A percentile compares a stretch with the other conserved stretches of the same genome.
These are phyloP conservation scores for Botrytis aclada DNA, from an alignment of 2,329 filamentous ascomycete genomes.

Conservation along the genomic window DNA sequence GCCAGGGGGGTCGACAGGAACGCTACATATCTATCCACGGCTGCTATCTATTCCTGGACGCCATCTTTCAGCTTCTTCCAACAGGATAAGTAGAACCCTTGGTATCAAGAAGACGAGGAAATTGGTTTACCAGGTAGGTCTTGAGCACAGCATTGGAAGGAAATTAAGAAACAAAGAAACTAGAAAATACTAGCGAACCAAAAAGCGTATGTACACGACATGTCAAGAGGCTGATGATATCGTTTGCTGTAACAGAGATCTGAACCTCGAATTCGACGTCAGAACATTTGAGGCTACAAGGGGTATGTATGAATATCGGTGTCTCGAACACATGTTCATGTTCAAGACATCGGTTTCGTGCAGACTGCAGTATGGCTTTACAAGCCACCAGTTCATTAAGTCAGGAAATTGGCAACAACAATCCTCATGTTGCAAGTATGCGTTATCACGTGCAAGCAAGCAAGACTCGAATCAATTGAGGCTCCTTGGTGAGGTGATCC, in stretches of 20 bases:
- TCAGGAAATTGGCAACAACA: neutral
- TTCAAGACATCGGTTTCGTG: constrained; percentile 8
- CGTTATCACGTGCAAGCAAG: constrained; percentile 3
- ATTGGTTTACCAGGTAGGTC: neutral
- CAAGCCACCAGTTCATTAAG: neutral
- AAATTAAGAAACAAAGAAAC: neutral
- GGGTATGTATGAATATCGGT: neutral
- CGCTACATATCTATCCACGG: neutral
- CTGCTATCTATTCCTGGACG: constrained; percentile 4
- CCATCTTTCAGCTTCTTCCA: constrained; percentile 5
- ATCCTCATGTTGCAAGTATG: neutral
- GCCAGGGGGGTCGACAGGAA: constrained; percentile 10
- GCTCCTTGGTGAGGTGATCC: neutral
- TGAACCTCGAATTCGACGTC: neutral
- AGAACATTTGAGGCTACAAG: neutral
- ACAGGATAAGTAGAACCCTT: neutral
- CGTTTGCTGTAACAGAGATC: neutral
- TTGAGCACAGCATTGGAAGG: neutral
- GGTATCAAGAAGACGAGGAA: neutral
- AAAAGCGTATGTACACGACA: neutral
- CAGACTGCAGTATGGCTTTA: neutral
- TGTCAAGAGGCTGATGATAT: neutral
- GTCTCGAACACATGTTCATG: neutral
- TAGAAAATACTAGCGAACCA: neutral
- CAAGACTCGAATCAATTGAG: neutral